Conservation (phyloP, 139 green algal species). For the Pleodorina starrii region DNA sequence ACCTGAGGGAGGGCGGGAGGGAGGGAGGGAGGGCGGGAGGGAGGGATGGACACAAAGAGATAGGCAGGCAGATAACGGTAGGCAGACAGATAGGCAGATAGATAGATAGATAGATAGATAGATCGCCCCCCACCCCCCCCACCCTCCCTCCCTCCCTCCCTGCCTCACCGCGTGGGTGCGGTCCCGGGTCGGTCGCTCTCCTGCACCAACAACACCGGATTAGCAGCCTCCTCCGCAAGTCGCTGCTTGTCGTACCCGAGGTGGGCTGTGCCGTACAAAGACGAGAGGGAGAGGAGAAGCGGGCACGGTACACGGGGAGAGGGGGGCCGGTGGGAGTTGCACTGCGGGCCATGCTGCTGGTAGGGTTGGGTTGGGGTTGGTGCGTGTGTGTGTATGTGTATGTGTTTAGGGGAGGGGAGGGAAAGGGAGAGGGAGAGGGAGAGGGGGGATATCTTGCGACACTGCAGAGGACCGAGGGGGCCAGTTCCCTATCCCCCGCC, state of each 20-base stretch:
- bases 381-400: too few relatives aligned
- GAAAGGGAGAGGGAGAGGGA: background rate
- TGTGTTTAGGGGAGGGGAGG: background rate
- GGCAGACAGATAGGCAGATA: too few relatives aligned
- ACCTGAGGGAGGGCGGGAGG: background rate
- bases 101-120: background rate
- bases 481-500: background rate
- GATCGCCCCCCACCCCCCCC: too few relatives aligned
- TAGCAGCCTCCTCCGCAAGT: constrained; percentile 64
- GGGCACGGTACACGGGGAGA: too few relatives aligned
- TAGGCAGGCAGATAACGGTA: too few relatives aligned
- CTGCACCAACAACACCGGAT: constrained; percentile 62
- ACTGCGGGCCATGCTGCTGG: too few relatives aligned
- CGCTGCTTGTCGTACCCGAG: constrained; percentile 64
- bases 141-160: too few relatives aligned
- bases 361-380: too few relatives aligned
- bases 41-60: too few relatives aligned
- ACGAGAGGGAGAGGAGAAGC: background rate
- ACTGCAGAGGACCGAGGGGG: too few relatives aligned
- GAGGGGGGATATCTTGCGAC: too few relatives aligned
- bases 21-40: background rate
- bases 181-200: constrained; percentile 32
- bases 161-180: constrained; percentile 15
- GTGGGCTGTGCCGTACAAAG: constrained; percentile 13
- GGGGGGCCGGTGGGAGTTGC: background rate